phyloP scores from a whole-genome alignment of 169 alveolate species.

The Theileria equi region DNA sequence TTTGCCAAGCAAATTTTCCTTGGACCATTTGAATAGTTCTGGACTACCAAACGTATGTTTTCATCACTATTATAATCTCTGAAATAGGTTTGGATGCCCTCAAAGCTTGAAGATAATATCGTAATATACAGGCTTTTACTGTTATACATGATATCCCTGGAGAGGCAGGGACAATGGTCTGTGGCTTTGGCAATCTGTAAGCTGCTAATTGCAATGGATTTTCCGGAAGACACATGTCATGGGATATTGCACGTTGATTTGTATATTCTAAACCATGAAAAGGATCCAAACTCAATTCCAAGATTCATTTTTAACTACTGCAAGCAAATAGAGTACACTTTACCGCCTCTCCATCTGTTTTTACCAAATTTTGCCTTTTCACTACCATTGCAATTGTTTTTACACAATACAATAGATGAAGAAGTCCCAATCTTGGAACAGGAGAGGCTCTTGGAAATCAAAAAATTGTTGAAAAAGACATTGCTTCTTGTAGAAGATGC shows the following conservation, averaged over 20 bases:
- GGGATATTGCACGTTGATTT: constrained; percentile 54
- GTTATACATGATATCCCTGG: constrained; percentile 55
- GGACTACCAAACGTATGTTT: constrained; percentile 28
- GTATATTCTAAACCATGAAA: constrained; percentile 13
- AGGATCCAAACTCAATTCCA: background rate
- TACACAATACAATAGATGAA: background rate
- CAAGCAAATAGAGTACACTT: background rate
- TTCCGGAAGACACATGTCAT: constrained; percentile 41
- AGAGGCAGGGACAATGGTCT: constrained; percentile 54
- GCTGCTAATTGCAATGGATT: constrained; percentile 50
- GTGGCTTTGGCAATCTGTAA: constrained; percentile 47
- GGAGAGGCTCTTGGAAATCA: background rate
- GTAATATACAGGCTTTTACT: constrained; percentile 39
- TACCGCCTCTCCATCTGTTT: constrained; percentile 37
- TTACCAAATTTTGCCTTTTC: constrained; percentile 56
- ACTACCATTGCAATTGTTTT: constrained; percentile 35
- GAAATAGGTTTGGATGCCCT: constrained; percentile 38
- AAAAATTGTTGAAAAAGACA: constrained; percentile 1
- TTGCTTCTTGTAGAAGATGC: constrained; percentile 14
- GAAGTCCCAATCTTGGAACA: background rate
- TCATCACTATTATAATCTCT: background rate
- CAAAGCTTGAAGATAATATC: constrained; percentile 10
- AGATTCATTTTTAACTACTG: background rate
- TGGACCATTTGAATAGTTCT: constrained; percentile 9
- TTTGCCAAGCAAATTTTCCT: constrained; percentile 37